Evolutionary conservation across 2,329 filamentous ascomycete genomes (phyloP).

Genomic region (Pseudogymnoascus sp.): DNA sequence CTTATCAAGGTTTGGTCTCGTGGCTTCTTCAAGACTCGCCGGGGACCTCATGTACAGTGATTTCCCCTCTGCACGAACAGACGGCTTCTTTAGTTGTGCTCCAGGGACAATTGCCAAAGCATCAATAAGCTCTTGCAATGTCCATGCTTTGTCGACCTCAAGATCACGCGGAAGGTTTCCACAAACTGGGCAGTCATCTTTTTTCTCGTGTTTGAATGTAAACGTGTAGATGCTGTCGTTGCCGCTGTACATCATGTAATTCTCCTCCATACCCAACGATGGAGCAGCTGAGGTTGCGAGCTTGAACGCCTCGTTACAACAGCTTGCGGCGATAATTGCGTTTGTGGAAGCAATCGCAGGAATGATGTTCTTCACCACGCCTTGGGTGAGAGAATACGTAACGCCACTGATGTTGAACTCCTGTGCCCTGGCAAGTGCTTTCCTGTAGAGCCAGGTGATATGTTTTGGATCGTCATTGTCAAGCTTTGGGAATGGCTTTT

Average conservation of each 20-base stretch:
- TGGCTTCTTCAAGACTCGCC: slow-evolving; percentile 74
- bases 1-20: slow-evolving; percentile 71
- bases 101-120: slow-evolving; percentile 76
- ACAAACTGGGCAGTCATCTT: slow-evolving; percentile 91
- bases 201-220: slow-evolving; percentile 91
- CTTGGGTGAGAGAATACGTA: slow-evolving; percentile 92
- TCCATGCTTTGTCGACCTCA: slow-evolving; percentile 60
- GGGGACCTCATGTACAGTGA: slow-evolving; percentile 88
- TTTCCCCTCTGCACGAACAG: slow-evolving; percentile 68
- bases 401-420: slow-evolving; percentile 90
- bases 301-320: slow-evolving; percentile 96
- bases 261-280: slow-evolving; percentile 67
- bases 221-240: slow-evolving; percentile 96
- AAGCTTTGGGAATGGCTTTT: slow-evolving; percentile 73
- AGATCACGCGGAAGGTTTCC: slow-evolving; percentile 74
- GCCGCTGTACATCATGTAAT: slow-evolving; percentile 99
- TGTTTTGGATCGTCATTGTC: slow-evolving; percentile 97
- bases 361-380: slow-evolving; percentile 98
- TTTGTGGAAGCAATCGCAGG: slow-evolving; percentile 97
- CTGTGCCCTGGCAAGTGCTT: slow-evolving; percentile 69
- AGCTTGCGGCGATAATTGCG: slow-evolving; percentile 89
- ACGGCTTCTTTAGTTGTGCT: slow-evolving; percentile 89
- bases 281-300: slow-evolving; percentile 79
- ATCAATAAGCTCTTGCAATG: slow-evolving; percentile 78
- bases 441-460: slow-evolving; percentile 92